Base-by-base conservation (phyloP, 2,329 filamentous ascomycete species). In the Pseudohalonectria lignicola region DNA sequence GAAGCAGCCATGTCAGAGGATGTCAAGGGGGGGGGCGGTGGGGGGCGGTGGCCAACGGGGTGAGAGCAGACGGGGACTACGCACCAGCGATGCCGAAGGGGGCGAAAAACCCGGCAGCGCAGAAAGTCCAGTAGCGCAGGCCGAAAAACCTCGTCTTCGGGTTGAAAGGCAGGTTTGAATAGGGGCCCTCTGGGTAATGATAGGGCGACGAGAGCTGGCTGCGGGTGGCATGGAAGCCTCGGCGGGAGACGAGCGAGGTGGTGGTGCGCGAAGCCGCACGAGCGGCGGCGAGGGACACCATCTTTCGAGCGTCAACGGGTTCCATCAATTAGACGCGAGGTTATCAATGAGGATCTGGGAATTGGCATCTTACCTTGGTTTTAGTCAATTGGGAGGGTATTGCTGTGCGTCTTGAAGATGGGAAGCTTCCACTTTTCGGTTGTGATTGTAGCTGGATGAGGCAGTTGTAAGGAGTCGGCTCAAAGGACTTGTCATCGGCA, bases 181-280 rank as follows among this genome's bases (percentile, higher is more conserved):
- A 83, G 57, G 90, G 85, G 49, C 90, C 92, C 72, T 96, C 90
- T 53, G 90, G 82, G 73, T 98, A 98, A 75, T 98, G 92, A 81
- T 94, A 95, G 47, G 88, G 88, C 61, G 86, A 93, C 54, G 73
- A 76, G 61, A 94, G 69, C 63, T 85, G 86, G 60, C 82, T 47
- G 44, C 86, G 85, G 61, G 90, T 93, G 57, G 86, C 79, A 65
- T 87, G 82, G 82, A 98, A 95, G 69, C 82, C 86, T 65, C 92
- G 88, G 71, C 87, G 86, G 74, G 81, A 75, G 45, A 48, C 49
- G 43, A 51, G 46, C 39, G 48, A 45, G 44, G 68, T 77, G 60
- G 80, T 76, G 58, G 75, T 63, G 61, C 73, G 65, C 51, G 67
- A 60, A 53, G 62, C 64, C 62, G 71, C 73, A 59, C 75, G 74